phyloP scores from a whole-genome alignment of 179 eudicot species.

The Silene coronaria region DNA sequence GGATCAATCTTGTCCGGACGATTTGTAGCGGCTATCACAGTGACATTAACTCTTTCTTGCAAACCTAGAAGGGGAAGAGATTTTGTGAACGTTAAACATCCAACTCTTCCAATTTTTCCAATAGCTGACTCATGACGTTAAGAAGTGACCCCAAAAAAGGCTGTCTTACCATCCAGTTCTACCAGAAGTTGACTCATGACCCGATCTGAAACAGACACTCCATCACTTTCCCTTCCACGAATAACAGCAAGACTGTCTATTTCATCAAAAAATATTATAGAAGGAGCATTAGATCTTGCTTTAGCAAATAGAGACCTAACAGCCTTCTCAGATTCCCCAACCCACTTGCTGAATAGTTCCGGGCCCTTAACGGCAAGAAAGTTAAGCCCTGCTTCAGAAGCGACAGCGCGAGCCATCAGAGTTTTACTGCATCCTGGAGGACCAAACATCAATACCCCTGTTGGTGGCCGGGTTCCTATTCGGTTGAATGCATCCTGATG shows the following conservation, averaged over 20 bases:
- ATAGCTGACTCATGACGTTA: slow-evolving; percentile 83
- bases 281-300: slow-evolving; percentile 93
- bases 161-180: slow-evolving; percentile 46
- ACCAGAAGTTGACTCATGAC: background rate
- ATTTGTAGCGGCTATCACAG: slow-evolving; percentile 93
- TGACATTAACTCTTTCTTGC: slow-evolving; percentile 77
- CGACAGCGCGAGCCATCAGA: slow-evolving; percentile 93
- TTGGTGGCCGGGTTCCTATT: slow-evolving; percentile 80
- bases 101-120: slow-evolving; percentile 49
- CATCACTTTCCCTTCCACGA: slow-evolving; percentile 87
- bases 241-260: slow-evolving; percentile 85
- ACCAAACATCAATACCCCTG: slow-evolving; percentile 83
- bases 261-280: slow-evolving; percentile 91
- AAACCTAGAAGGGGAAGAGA: slow-evolving; percentile 42
- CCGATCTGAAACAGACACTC: slow-evolving; percentile 85
- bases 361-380: slow-evolving; percentile 97
- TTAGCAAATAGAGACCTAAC: slow-evolving; percentile 76
- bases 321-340: slow-evolving; percentile 98
- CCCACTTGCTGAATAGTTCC: slow-evolving; percentile 97
- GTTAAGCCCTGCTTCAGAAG: slow-evolving; percentile 86
- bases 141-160: background rate
- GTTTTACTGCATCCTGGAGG: slow-evolving; percentile 99
- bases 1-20: slow-evolving; percentile 96
- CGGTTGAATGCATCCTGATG: slow-evolving; percentile 75
- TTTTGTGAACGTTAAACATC: slow-evolving; percentile 17